phyloP scores from a whole-genome alignment of 2,329 filamentous ascomycete genomes.

The Ascosphaera acerosa region DNA sequence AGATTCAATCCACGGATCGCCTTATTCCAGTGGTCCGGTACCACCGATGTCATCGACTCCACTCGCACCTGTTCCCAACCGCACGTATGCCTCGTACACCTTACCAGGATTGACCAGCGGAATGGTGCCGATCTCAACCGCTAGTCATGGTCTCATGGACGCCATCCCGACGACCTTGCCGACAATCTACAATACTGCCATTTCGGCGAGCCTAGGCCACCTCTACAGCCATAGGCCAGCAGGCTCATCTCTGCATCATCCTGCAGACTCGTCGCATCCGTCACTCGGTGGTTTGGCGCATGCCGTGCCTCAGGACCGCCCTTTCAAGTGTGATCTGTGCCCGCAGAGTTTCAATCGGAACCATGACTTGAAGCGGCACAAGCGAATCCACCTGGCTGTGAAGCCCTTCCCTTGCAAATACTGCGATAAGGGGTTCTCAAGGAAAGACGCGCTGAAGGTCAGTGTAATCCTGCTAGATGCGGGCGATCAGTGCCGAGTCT shows the following conservation, averaged over 20 bases:
- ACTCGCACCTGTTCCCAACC: slow-evolving; percentile 20
- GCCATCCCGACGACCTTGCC: slow-evolving; percentile 31
- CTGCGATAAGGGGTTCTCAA: slow-evolving; percentile 90
- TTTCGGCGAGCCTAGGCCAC: slow-evolving; percentile 29
- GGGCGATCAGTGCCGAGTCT: neutral
- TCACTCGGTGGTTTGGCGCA: slow-evolving; percentile 26
- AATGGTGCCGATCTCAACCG: slow-evolving; percentile 54
- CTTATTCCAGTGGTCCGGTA: slow-evolving; percentile 18
- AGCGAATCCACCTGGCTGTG: slow-evolving; percentile 77
- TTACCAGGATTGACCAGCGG: slow-evolving; percentile 38
- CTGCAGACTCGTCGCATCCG: slow-evolving; percentile 17
- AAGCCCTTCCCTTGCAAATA: slow-evolving; percentile 84
- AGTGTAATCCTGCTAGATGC: slow-evolving; percentile 8
- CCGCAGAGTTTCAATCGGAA: slow-evolving; percentile 88
- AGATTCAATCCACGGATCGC: slow-evolving; percentile 14
- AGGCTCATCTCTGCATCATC: too few species aligned
- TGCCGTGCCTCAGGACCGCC: slow-evolving; percentile 43
- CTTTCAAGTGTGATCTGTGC: slow-evolving; percentile 86
- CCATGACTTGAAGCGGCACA: slow-evolving; percentile 87
- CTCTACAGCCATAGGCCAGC: too few species aligned
- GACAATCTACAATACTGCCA: slow-evolving; percentile 33
- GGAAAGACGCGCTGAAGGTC: slow-evolving; percentile 94
- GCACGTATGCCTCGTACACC: slow-evolving; percentile 26
- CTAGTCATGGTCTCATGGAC: slow-evolving; percentile 41
- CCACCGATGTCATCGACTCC: slow-evolving; percentile 31